Evolutionary conservation across 805 yeast species (phyloP).

Genomic region (Cyberlindnera bimundalis): DNA sequence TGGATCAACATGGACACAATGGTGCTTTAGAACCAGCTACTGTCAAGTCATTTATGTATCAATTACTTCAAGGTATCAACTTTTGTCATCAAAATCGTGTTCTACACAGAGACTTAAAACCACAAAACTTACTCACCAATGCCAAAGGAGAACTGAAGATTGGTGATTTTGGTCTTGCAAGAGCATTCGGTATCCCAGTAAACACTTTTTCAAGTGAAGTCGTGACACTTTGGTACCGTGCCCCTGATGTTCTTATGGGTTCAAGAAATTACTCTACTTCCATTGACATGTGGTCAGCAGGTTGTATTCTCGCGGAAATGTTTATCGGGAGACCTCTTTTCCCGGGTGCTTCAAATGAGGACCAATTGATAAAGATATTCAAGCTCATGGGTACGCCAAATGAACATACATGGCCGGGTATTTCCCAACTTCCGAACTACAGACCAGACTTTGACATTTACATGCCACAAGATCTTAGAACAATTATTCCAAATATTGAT

Average conservation of each 20-base stretch:
- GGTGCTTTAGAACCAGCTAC: constrained; percentile 84
- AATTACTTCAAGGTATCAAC: constrained; percentile 79
- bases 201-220: constrained; percentile 97
- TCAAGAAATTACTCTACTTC: constrained; percentile 95
- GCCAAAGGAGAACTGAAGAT: constrained; percentile 86
- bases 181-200: constrained; percentile 97
- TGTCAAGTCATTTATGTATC: constrained; percentile 92
- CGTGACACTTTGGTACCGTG: constrained; percentile 96
- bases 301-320: constrained; percentile 98
- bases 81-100: constrained; percentile 64
- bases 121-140: constrained; percentile 89
- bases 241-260: constrained; percentile 94
- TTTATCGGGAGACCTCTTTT: constrained; percentile 95
- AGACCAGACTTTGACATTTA: constrained; percentile 79
- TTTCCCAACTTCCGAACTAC: constrained; percentile 83
- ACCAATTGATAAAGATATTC: constrained; percentile 88
- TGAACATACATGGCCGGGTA: constrained; percentile 97
- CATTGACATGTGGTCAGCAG: constrained; percentile 98
- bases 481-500: constrained; percentile 75
- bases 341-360: constrained; percentile 96
- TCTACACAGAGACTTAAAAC: constrained; percentile 79
- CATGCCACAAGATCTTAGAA: constrained; percentile 83
- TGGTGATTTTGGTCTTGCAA: constrained; percentile 95
- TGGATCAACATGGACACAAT: constrained; percentile 85
- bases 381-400: constrained; percentile 95